phyloP scores from a whole-genome alignment of 306 rosid genomes.

The Vigna hirtella region DNA sequence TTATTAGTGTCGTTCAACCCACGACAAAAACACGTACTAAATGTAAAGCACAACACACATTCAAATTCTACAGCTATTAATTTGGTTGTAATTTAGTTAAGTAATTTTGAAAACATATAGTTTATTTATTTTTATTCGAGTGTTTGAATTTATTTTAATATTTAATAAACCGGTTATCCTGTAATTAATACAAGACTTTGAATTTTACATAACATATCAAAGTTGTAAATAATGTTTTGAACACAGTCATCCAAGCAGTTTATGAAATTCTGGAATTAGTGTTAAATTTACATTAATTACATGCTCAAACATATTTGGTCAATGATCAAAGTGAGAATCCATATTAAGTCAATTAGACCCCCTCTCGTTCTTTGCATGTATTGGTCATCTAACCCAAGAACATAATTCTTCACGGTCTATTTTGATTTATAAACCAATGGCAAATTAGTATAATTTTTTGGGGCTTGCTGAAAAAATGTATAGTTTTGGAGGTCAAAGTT shows the following conservation, averaged over 20 bases:
- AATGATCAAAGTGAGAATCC: conserved; percentile 11
- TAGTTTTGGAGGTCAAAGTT: background rate
- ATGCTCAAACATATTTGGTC: background rate
- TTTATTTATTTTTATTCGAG: background rate
- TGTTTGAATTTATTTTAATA: conserved; percentile 9
- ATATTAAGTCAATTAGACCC: background rate
- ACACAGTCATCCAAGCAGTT: background rate
- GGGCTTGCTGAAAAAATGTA: background rate
- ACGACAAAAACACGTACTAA: background rate
- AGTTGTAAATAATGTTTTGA: background rate
- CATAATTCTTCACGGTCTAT: background rate
- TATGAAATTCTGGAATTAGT: background rate
- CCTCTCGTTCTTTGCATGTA: background rate
- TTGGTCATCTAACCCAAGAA: background rate
- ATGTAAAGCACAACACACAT: background rate
- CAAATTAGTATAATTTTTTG: background rate
- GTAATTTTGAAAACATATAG: background rate
- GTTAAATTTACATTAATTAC: too few relatives aligned
- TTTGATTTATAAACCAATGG: background rate
- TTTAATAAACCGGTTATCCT: background rate
- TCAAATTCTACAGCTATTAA: background rate
- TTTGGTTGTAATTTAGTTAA: background rate
- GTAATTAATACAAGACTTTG: background rate
- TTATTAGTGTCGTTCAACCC: background rate
- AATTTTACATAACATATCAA: background rate